Base-by-base conservation (phyloP, 495 filamentous ascomycete genomes). In the Talaromyces stipitatus region DNA sequence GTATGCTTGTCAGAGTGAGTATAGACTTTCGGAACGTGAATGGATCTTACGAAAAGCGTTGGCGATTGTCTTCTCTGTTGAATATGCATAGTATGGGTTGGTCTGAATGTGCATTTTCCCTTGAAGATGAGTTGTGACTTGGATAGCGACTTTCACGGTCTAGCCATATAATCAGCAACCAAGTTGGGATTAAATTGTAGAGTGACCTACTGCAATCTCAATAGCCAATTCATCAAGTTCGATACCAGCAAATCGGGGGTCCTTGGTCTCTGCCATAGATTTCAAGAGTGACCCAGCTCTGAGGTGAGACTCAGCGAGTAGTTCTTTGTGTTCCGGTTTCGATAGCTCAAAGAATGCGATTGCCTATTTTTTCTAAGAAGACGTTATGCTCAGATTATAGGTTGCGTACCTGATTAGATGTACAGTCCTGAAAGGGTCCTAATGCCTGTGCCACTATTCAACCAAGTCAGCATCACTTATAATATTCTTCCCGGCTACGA, bases 371-470 rank as follows among this genome's bases (percentile, higher is more conserved):
- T 20, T 16, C 10, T 24, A n/a, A 26, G 12, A 30, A 59, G 14
- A 58, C 26, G 51, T 33, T 11, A 47, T 55, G 48, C n/a, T n/a
- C 22, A 27, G 9, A 20, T 22, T n/a, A 57, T 51, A 29, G 5
- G 12, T 2, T 1, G 16, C 63, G 50, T 65, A 83, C 82, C 68
- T 85, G 83, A 57, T 86, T 86, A 2, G 83, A 85, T n/a, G 84
- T 87, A 61, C 80, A 85, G 58, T 87, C 82, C 18, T 75, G 71
- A 60, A 86, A 87, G 0, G 81, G 82, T 11, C 82, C 84, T 0
- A 83, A 63, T 14, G 73, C 64, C 60, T 69, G 73, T n/a, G 80
- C 76, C 5, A 85, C 82, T 82, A 43, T 11, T 43, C n/a, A 46
- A 3, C 33, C 50, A 6, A 29, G 9, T 55, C 36, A 47, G 47